Percentiles rank a stretch among this genome's conserved stretches.
phyloP scores from a whole-genome alignment of 2,329 filamentous ascomycete species.

The Aspergillus bombycis region DNA sequence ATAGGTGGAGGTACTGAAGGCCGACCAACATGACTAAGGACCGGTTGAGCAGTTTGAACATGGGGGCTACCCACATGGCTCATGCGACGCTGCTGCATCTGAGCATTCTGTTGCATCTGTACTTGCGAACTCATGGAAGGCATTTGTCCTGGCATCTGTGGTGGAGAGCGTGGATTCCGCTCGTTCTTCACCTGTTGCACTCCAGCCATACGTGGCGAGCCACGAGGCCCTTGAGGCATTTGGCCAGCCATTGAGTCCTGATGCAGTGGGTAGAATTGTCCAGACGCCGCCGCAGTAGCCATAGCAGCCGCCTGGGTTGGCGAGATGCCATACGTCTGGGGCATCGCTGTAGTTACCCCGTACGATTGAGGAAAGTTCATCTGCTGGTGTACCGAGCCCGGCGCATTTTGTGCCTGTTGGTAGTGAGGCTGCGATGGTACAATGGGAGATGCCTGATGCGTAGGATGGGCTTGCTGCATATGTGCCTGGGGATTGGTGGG shows the following conservation, averaged over 20 bases:
- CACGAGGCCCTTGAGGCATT: constrained; percentile 58
- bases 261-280: constrained; percentile 75
- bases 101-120: constrained; percentile 57
- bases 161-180: constrained; percentile 75
- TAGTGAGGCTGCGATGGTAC: constrained; percentile 75
- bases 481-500: constrained; percentile 72
- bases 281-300: constrained; percentile 90
- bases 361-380: constrained; percentile 82
- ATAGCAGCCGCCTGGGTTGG: constrained; percentile 88
- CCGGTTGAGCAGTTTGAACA: constrained; percentile 71
- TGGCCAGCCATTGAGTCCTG: constrained; percentile 70
- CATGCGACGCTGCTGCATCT: constrained; percentile 68
- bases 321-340: constrained; percentile 73
- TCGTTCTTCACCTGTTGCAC: constrained; percentile 70
- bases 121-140: constrained; percentile 51
- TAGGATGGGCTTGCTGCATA: constrained; percentile 60
- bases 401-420: constrained; percentile 64
- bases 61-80: constrained; percentile 76
- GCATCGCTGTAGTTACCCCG: constrained; percentile 74
- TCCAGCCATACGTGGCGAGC: constrained; percentile 76
- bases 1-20: constrained; percentile 56
- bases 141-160: constrained; percentile 67
- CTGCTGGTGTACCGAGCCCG: constrained; percentile 64
- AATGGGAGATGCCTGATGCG: constrained; percentile 76
- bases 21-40: constrained; percentile 70